Conservation (phyloP, 352 stramenopile genomes). For the Globisporangium abappressorium region DNA sequence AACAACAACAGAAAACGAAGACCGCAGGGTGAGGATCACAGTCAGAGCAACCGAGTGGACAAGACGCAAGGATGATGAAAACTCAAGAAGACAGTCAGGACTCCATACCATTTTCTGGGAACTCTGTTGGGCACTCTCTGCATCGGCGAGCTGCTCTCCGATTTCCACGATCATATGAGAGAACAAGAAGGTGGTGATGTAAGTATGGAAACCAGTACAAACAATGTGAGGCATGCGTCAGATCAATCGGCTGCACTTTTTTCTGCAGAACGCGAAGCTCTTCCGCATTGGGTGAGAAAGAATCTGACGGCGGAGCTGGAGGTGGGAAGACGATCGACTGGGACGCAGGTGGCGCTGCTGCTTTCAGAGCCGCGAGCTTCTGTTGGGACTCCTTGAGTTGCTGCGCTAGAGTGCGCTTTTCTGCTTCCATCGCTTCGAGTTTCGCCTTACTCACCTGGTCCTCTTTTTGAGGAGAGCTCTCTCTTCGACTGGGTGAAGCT, state of each 20-base stretch:
- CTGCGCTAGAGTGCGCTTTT: constrained; percentile 53
- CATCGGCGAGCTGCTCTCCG: constrained; percentile 33
- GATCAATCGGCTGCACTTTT: constrained; percentile 34
- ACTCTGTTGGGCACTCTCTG: constrained; percentile 27
- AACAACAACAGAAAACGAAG: not conserved
- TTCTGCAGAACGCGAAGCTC: constrained; percentile 48
- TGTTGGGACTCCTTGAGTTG: constrained; percentile 66
- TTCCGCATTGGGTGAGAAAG: constrained; percentile 25
- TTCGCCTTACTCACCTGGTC: constrained; percentile 33
- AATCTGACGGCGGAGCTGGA: constrained; percentile 1
- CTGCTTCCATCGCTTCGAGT: constrained; percentile 44
- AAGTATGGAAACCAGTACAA: not conserved
- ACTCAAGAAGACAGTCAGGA: not conserved
- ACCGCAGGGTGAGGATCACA: not conserved
- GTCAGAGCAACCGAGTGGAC: not conserved
- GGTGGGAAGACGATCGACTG: not conserved
- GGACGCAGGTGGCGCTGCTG: constrained; percentile 17
- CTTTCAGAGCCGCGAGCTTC: constrained; percentile 39
- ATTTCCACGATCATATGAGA: not conserved
- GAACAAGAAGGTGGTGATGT: not conserved
- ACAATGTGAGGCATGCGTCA: not conserved
- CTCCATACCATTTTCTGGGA: constrained; percentile 50
- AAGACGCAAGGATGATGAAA: not conserved
- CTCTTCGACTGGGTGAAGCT: not conserved
- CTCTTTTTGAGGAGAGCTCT: constrained; percentile 12